Evolutionary conservation across 306 rosid species (phyloP).

Genomic region (Begonia peltatifolia): DNA sequence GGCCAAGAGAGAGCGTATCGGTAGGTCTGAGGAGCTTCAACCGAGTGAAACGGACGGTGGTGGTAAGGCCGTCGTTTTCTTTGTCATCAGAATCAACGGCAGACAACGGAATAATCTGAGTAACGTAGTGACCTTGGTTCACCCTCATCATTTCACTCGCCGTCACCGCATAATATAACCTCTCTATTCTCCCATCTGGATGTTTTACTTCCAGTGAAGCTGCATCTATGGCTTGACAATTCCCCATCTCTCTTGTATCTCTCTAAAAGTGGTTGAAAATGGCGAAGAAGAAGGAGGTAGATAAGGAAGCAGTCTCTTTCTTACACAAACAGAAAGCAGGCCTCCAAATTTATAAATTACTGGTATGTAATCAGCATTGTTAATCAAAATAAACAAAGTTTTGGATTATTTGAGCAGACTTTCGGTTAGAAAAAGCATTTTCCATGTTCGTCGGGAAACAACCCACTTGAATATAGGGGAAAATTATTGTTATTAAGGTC

Average conservation of each 20-base stretch:
- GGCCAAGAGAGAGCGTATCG: slow-evolving; percentile 1
- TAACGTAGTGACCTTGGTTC: slow-evolving; percentile 2
- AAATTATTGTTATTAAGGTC: no score
- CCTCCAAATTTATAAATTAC: no score
- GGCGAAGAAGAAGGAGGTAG: no score
- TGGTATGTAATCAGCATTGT: no score
- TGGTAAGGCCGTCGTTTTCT: not conserved
- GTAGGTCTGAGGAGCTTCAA: slow-evolving; percentile 2
- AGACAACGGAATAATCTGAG: not conserved
- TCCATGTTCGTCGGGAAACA: no score
- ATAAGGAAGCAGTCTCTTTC: no score
- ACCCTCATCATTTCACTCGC: not conserved
- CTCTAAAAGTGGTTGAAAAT: not conserved
- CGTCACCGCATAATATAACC: not conserved
- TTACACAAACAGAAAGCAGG: no score
- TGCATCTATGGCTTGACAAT: slow-evolving; percentile 2
- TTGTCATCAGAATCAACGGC: not conserved
- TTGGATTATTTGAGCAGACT: no score
- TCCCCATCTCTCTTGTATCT: slow-evolving; percentile 1
- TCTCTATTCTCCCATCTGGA: not conserved
- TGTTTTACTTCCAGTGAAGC: not conserved
- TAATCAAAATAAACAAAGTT: no score
- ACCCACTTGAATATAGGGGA: no score
- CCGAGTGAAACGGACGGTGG: not conserved
- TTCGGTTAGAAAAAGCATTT: no score